These are phyloP conservation scores for Metschnikowia kofuensis DNA, from an alignment of 805 yeast genomes.

Conservation along the genomic window DNA sequence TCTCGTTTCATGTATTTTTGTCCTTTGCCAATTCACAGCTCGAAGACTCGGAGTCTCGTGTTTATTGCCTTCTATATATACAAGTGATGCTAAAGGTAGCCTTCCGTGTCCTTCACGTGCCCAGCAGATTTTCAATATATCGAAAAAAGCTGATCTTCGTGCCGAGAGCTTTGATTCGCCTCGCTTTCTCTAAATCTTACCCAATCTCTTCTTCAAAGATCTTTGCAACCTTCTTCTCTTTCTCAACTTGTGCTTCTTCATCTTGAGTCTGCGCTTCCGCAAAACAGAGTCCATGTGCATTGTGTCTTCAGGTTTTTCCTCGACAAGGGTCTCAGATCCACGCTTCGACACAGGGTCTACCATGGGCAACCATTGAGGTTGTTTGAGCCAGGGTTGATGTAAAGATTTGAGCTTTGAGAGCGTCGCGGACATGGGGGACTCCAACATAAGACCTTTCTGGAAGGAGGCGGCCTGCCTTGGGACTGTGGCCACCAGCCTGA, in stretches of 20 bases:
- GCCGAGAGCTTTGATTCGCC: not conserved
- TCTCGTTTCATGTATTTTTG: too few species aligned
- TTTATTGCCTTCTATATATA: not conserved
- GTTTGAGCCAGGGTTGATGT: conserved; percentile 1
- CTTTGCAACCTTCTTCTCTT: conserved; percentile 95
- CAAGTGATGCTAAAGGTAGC: not conserved
- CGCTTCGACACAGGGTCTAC: conserved; percentile 3
- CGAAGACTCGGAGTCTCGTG: not conserved
- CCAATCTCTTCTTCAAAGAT: conserved; percentile 70
- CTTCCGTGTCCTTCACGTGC: not conserved
- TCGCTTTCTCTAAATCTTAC: conserved; percentile 30
- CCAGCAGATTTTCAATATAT: not conserved
- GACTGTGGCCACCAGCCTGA: conserved; percentile 9
- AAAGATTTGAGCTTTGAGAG: conserved; percentile 5
- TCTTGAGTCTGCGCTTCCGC: conserved; percentile 86
- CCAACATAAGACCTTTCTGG: not conserved
- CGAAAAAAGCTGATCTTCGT: not conserved
- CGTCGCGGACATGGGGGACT: conserved; percentile 4
- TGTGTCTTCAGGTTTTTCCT: conserved; percentile 24
- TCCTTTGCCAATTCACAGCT: not conserved
- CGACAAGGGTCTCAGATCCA: not conserved
- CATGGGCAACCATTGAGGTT: conserved; percentile 6
- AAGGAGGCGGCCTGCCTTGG: conserved; percentile 1
- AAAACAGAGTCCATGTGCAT: conserved; percentile 64
- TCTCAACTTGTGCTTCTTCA: conserved; percentile 96